These are phyloP conservation scores for Gnomoniopsis smithogilvyi DNA, from an alignment of 2,329 filamentous ascomycete genomes.

Conservation along the genomic window DNA sequence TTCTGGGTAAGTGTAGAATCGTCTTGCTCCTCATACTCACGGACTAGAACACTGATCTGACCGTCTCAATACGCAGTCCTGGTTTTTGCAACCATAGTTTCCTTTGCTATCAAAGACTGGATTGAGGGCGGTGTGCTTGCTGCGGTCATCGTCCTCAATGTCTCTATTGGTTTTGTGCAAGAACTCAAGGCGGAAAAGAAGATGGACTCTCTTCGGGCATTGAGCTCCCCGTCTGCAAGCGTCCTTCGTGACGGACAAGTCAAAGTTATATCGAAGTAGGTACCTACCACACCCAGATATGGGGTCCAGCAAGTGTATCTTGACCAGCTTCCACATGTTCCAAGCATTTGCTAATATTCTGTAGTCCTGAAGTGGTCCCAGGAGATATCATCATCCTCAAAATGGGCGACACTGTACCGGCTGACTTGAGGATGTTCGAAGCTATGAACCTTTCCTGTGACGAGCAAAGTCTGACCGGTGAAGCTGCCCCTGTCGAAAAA, in stretches of 20 bases:
- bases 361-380: conserved; percentile 61
- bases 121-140: conserved; percentile 33
- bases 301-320: background rate
- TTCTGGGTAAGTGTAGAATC: conserved; percentile 49
- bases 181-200: conserved; percentile 64
- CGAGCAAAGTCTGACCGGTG: conserved; percentile 73
- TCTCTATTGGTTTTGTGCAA: conserved; percentile 64
- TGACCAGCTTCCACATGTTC: background rate
- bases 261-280: conserved; percentile 55
- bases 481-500: conserved; percentile 71
- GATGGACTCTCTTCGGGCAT: conserved; percentile 60
- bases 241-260: conserved; percentile 59
- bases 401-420: conserved; percentile 72
- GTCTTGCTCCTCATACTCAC: background rate
- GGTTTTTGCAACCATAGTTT: conserved; percentile 71
- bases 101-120: conserved; percentile 58
- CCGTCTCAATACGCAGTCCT: conserved; percentile 57
- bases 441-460: conserved; percentile 79
- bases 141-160: conserved; percentile 54
- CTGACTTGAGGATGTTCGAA: conserved; percentile 67
- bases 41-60: conserved; percentile 27
- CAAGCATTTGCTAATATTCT: conserved; percentile 6
- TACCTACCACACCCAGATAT: conserved; percentile 18
- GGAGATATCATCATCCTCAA: conserved; percentile 67
- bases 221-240: conserved; percentile 61